These are phyloP conservation scores for Pezicula rhizophila DNA, from an alignment of 2,329 filamentous ascomycete species.

Conservation along the genomic window DNA sequence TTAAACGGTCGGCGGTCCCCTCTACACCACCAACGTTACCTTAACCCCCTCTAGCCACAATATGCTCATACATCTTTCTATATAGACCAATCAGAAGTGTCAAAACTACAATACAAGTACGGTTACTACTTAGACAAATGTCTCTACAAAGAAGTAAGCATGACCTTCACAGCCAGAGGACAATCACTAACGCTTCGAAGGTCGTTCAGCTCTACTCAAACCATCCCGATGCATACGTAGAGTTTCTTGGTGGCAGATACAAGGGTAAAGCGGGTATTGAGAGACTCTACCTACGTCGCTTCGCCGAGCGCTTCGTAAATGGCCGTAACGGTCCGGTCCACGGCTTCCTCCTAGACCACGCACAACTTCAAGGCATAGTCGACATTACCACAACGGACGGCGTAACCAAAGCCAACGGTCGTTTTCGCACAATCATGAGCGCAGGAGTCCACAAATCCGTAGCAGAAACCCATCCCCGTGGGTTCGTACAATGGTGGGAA, in stretches of 20 bases:
- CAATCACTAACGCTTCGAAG: conserved; percentile 15
- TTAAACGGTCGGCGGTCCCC: no score
- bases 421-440: conserved; percentile 50
- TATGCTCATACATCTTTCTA: no score
- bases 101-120: conserved; percentile 45
- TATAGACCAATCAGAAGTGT: not conserved
- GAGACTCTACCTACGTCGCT: conserved; percentile 46
- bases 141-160: conserved; percentile 33
- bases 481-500: conserved; percentile 52
- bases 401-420: conserved; percentile 39
- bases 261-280: conserved; percentile 43
- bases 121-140: conserved; percentile 56
- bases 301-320: conserved; percentile 43
- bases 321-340: conserved; percentile 50
- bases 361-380: conserved; percentile 51
- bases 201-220: conserved; percentile 45
- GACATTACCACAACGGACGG: conserved; percentile 38
- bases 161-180: no score
- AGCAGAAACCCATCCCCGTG: conserved; percentile 42
- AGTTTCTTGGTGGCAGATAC: conserved; percentile 50
- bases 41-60: no score
- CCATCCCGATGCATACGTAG: conserved; percentile 46
- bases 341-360: conserved; percentile 50
- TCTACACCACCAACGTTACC: no score
- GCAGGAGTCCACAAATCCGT: conserved; percentile 48